A percentile compares a stretch with the other conserved stretches of the same genome.
phyloP scores from a whole-genome alignment of 495 filamentous ascomycete species.

The Pseudevernia furfuracea region DNA sequence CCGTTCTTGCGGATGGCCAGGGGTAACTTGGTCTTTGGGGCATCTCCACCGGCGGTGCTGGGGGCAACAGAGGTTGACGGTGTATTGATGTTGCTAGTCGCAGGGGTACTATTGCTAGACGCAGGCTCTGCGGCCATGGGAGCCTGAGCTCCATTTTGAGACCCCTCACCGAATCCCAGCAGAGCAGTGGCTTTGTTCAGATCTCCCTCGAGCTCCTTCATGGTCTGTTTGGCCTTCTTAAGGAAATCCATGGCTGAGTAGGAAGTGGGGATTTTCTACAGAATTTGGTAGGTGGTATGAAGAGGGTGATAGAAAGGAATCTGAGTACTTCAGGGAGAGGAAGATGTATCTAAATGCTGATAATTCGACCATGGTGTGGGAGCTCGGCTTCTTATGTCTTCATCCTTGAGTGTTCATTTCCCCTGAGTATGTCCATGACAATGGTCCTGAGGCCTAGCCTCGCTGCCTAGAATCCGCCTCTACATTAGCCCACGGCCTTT shows the following conservation, averaged over 20 bases:
- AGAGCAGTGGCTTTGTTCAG: constrained; percentile 1
- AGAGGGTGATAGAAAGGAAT: neutral
- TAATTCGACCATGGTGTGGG: neutral
- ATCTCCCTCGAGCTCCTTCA: constrained; percentile 1
- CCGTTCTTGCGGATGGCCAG: constrained; percentile 47
- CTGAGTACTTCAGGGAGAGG: neutral
- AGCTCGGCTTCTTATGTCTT: neutral
- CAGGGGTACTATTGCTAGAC: neutral
- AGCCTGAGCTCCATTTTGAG: neutral
- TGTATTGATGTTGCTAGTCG: neutral
- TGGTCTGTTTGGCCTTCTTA: neutral
- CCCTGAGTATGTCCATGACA: neutral
- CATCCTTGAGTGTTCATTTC: neutral
- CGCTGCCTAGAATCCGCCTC: neutral
- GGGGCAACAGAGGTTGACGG: constrained; percentile 9
- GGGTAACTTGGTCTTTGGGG: constrained; percentile 37
- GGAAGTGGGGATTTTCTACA: neutral
- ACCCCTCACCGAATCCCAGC: neutral
- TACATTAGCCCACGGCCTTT: neutral
- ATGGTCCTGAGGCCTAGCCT: neutral
- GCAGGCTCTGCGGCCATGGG: neutral
- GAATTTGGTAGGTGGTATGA: neutral
- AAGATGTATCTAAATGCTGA: neutral
- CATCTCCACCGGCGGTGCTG: neutral
- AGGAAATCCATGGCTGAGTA: neutral